Conservation (phyloP, 2,329 filamentous ascomycete genomes). For the Sporothrix protearum region DNA sequence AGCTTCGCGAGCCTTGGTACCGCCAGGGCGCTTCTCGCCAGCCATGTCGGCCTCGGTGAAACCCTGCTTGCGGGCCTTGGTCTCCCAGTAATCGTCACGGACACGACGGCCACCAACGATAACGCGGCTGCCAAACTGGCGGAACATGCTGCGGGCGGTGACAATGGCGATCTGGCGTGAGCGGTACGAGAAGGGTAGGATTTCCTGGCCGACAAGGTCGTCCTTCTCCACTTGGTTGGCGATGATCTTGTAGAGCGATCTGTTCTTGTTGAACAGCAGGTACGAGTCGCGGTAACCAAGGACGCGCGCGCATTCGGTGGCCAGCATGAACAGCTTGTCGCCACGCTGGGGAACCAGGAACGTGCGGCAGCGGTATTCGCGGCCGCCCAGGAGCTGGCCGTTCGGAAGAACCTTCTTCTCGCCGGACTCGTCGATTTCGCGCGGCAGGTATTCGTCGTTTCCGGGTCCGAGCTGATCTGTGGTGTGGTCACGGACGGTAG, state of each 20-base stretch:
- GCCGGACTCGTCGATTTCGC: constrained; percentile 87
- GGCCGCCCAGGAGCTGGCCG: constrained; percentile 74
- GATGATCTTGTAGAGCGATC: constrained; percentile 96
- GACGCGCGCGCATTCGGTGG: constrained; percentile 92
- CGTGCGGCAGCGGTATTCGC: constrained; percentile 88
- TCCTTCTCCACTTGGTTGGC: constrained; percentile 95
- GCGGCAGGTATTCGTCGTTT: constrained; percentile 90
- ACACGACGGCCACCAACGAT: constrained; percentile 87
- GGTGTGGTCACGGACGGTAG: constrained; percentile 93
- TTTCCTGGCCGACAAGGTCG: constrained; percentile 89
- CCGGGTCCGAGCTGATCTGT: constrained; percentile 88
- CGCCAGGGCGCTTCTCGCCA: constrained; percentile 92
- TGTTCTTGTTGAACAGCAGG: constrained; percentile 96
- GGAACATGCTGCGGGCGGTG: constrained; percentile 96
- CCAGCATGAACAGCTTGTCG: constrained; percentile 96
- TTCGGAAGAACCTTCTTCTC: constrained; percentile 89
- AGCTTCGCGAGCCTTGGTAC: constrained; percentile 80
- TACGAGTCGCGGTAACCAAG: constrained; percentile 97
- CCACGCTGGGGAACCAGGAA: constrained; percentile 89
- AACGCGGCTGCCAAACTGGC: constrained; percentile 93
- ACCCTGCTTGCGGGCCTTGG: constrained; percentile 92
- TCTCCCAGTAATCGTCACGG: constrained; percentile 98
- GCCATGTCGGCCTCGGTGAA: constrained; percentile 96
- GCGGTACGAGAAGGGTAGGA: constrained; percentile 92
- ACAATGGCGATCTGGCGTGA: constrained; percentile 99